A percentile compares a stretch with the other conserved stretches of the same genome.
phyloP scores from a whole-genome alignment of 352 stramenopile species.

The Phytophthora uliginosa region DNA sequence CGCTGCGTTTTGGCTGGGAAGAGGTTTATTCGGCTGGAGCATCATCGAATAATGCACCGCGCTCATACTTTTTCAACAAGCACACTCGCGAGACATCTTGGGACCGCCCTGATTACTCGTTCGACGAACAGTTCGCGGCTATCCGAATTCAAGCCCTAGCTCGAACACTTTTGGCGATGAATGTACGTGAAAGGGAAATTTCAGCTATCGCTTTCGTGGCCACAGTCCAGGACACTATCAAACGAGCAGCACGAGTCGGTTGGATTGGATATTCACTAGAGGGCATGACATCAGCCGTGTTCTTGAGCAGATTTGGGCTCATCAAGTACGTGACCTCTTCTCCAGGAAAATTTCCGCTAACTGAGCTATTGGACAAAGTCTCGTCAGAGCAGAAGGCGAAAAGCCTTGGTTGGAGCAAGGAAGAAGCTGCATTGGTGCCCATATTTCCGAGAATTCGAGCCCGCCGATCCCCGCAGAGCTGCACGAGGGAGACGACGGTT shows the following conservation, averaged over 20 bases:
- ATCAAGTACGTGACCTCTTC: conserved; percentile 50
- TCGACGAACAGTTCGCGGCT: conserved; percentile 74
- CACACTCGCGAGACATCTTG: conserved; percentile 56
- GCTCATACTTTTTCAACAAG: conserved; percentile 62
- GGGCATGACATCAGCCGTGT: conserved; percentile 64
- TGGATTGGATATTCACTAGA: conserved; percentile 84
- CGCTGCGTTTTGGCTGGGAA: conserved; percentile 79
- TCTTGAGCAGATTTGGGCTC: conserved; percentile 71
- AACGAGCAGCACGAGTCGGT: conserved; percentile 30
- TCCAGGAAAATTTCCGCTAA: conserved; percentile 38
- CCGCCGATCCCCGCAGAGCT: conserved; percentile 49
- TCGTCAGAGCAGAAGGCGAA: conserved; percentile 51
- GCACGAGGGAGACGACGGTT: conserved; percentile 31
- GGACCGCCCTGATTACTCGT: conserved; percentile 69
- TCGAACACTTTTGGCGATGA: conserved; percentile 56
- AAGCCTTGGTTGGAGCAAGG: conserved; percentile 64
- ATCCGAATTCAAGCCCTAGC: conserved; percentile 72
- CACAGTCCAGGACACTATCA: conserved; percentile 42
- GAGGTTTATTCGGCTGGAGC: conserved; percentile 26
- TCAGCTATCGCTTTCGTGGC: conserved; percentile 57
- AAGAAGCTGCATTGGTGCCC: conserved; percentile 59
- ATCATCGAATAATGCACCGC: conserved; percentile 6
- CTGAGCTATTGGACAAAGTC: conserved; percentile 42
- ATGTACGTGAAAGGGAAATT: conserved; percentile 35
- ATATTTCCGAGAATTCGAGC: conserved; percentile 30